These are phyloP conservation scores for Radiomyces spectabilis DNA, from an alignment of 192 early-diverging fungal genomes.

Conservation along the genomic window DNA sequence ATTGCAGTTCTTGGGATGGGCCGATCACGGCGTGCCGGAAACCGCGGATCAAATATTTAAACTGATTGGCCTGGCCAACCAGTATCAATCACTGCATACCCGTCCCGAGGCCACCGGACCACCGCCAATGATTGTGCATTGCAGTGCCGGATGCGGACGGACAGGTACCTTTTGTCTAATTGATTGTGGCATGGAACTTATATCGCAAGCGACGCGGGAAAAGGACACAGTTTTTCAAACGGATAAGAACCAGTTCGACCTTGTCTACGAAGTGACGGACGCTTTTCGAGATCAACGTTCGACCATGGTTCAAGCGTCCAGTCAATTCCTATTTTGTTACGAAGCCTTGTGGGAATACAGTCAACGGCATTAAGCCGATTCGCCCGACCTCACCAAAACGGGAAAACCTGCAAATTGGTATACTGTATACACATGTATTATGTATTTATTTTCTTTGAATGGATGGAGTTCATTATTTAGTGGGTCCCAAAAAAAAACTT, in stretches of 20 bases:
- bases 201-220: too few species aligned
- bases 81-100: conserved; percentile 1
- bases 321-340: conserved; percentile 78
- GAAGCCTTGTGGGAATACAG: conserved; percentile 41
- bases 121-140: conserved; percentile 71
- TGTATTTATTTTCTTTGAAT: too few species aligned
- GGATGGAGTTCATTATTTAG: too few species aligned
- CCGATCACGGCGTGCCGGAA: conserved; percentile 70
- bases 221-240: too few species aligned
- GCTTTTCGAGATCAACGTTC: conserved; percentile 69
- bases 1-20: conserved; percentile 75
- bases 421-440: too few species aligned
- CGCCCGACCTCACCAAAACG: too few species aligned
- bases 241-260: conserved; percentile 36
- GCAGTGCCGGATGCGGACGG: conserved; percentile 80
- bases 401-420: too few species aligned
- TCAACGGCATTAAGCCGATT: neutral
- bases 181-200: conserved; percentile 32
- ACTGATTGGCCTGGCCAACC: conserved; percentile 31
- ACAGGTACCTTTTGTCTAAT: conserved; percentile 80
- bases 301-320: conserved; percentile 69
- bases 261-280: conserved; percentile 53
- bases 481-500: too few species aligned
- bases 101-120: too few species aligned
- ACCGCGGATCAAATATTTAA: conserved; percentile 44